Conservation (phyloP, 2,329 filamentous ascomycete species). For the Penicillium sp. region DNA sequence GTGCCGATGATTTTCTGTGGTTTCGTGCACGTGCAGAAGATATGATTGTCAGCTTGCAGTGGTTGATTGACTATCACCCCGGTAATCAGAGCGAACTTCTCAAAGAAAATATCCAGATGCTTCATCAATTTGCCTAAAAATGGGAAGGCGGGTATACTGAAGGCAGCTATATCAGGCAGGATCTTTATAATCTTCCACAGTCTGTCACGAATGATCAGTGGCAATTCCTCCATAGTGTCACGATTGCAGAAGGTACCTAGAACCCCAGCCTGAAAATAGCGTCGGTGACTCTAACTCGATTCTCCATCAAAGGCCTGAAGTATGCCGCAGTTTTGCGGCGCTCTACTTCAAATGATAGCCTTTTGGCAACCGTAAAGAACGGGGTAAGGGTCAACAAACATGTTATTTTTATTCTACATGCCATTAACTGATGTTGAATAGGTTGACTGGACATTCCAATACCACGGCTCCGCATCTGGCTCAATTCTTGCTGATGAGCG, state of each 20-base stretch:
- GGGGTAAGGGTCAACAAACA: background rate
- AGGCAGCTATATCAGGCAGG: background rate
- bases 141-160: background rate
- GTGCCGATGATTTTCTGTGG: background rate
- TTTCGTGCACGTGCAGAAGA: background rate
- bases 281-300: background rate
- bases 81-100: background rate
- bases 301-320: background rate
- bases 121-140: background rate
- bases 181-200: background rate
- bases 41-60: background rate
- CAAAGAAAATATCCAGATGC: background rate
- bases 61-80: background rate
- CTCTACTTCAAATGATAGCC: background rate
- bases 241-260: background rate
- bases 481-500: background rate
- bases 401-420: no score
- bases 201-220: background rate
- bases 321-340: background rate
- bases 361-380: background rate
- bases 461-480: background rate
- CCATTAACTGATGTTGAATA: background rate
- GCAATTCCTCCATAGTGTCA: background rate
- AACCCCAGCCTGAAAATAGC: background rate
- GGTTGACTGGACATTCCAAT: background rate